Conservation (phyloP, 2,329 filamentous ascomycete genomes). For the Coniella vitis region DNA sequence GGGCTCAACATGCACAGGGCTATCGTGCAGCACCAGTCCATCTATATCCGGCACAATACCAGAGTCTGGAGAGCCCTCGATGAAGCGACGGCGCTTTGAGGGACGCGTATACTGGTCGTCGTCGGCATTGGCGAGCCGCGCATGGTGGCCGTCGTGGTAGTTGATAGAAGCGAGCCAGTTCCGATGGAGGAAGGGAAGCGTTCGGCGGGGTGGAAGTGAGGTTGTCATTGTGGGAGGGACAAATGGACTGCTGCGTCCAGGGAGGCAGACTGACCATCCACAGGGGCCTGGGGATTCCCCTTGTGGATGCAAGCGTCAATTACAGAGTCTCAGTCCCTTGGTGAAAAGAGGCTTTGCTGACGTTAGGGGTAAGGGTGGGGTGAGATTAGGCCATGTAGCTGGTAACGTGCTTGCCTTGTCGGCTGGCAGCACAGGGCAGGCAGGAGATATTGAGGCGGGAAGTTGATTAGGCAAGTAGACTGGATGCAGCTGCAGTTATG, state of each 20-base stretch:
- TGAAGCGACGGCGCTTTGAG: slow-evolving; percentile 44
- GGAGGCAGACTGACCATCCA: neutral
- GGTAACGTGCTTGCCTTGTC: no score
- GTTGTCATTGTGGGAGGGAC: slow-evolving; percentile 38
- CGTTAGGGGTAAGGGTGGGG: no score
- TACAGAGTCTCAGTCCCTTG: no score
- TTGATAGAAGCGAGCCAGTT: slow-evolving; percentile 45
- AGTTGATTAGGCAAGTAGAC: neutral
- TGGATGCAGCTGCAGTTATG: neutral
- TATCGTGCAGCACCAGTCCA: slow-evolving; percentile 17
- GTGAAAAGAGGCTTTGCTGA: no score
- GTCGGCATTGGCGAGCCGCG: slow-evolving; percentile 19
- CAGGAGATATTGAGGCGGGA: no score
- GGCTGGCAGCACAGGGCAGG: no score
- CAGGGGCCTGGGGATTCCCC: neutral
- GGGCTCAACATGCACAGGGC: slow-evolving; percentile 24
- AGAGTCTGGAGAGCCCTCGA: slow-evolving; percentile 30
- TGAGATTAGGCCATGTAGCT: no score
- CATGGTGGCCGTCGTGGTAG: slow-evolving; percentile 27
- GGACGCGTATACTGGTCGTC: slow-evolving; percentile 33
- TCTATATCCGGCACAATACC: slow-evolving; percentile 14
- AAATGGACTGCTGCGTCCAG: neutral
- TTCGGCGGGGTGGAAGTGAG: slow-evolving; percentile 39
- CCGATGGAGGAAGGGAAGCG: slow-evolving; percentile 47
- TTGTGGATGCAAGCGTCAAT: neutral